Conservation (phyloP, 2,329 filamentous ascomycete genomes). For the Teratosphaeriaceae sp. region DNA sequence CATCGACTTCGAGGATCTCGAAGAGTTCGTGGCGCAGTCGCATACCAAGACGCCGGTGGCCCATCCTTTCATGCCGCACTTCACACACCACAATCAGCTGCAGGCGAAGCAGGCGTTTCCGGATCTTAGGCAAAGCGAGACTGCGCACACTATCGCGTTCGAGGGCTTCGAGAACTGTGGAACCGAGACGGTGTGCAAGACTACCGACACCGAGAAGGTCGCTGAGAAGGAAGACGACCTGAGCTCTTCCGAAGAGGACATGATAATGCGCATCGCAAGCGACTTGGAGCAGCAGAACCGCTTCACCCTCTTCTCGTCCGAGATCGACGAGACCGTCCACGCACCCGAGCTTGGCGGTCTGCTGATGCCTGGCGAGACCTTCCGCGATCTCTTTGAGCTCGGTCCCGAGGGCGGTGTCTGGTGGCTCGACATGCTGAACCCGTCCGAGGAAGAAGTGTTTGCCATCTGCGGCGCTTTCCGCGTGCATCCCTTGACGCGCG, state of each 20-base stretch:
- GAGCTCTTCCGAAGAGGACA: slow-evolving; percentile 20
- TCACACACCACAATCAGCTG: slow-evolving; percentile 18
- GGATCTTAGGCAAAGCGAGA: slow-evolving; percentile 46
- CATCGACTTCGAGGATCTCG: slow-evolving; percentile 86
- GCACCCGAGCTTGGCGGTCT: slow-evolving; percentile 82
- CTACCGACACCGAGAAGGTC: slow-evolving; percentile 16
- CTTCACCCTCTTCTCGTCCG: slow-evolving; percentile 96
- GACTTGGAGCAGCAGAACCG: slow-evolving; percentile 52
- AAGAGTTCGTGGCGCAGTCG: slow-evolving; percentile 72
- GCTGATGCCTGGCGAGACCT: slow-evolving; percentile 80
- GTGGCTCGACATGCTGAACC: slow-evolving; percentile 94
- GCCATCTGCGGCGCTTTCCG: slow-evolving; percentile 91
- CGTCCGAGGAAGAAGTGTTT: slow-evolving; percentile 80
- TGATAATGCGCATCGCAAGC: slow-evolving; percentile 20
- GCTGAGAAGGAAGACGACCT: slow-evolving; percentile 40
- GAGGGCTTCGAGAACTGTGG: slow-evolving; percentile 17
- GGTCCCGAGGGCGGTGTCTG: slow-evolving; percentile 75
- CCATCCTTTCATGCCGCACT: slow-evolving; percentile 32
- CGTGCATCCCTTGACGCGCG: slow-evolving; percentile 89
- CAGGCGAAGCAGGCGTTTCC: slow-evolving; percentile 48
- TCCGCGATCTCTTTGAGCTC: slow-evolving; percentile 77
- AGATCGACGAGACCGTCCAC: slow-evolving; percentile 88
- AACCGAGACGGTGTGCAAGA: slow-evolving; percentile 29
- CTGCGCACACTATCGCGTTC: slow-evolving; percentile 13
- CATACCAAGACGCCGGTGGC: slow-evolving; percentile 42